Conservation (phyloP, 2,329 filamentous ascomycete genomes). For the Raffaelea arxii region DNA sequence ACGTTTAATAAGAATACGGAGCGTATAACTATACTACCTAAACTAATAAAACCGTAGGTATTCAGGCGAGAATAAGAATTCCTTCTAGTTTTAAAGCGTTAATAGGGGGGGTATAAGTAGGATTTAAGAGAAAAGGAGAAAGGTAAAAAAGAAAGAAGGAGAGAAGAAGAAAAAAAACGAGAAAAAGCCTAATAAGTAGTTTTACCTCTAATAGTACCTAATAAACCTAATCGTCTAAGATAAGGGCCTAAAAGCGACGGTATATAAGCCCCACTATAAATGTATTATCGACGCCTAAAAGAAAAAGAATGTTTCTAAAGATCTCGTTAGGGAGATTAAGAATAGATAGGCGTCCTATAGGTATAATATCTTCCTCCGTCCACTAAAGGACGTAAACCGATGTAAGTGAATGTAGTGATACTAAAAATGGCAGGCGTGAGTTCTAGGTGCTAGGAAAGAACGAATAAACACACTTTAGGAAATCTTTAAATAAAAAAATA, state of each 20-base stretch:
- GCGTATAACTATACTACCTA: conserved; percentile 35
- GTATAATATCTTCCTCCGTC: too few species aligned
- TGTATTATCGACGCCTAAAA: conserved; percentile 48
- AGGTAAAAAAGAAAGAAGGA: neutral
- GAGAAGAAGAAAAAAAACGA: neutral
- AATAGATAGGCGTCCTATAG: conserved; percentile 12
- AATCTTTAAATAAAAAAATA: too few species aligned
- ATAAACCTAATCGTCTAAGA: conserved; percentile 46
- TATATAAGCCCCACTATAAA: conserved; percentile 46
- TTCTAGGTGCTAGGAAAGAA: too few species aligned
- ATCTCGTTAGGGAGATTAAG: conserved; percentile 51
- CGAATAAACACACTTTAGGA: neutral
- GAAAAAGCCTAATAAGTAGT: neutral
- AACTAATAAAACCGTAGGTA: neutral
- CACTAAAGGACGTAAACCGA: neutral
- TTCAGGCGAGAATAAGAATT: conserved; percentile 3
- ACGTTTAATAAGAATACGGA: conserved; percentile 53
- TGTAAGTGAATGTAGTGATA: too few species aligned
- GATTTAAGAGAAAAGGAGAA: conserved; percentile 13
- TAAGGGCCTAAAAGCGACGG: conserved; percentile 36
- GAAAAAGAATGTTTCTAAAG: conserved; percentile 45
- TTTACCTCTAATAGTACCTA: conserved; percentile 47
- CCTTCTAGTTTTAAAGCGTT: conserved; percentile 1
- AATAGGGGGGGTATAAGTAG: neutral
- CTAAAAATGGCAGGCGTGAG: too few species aligned